These are phyloP conservation scores for Monosporascus sp. DNA, from an alignment of 2,329 filamentous ascomycete species.

Conservation along the genomic window DNA sequence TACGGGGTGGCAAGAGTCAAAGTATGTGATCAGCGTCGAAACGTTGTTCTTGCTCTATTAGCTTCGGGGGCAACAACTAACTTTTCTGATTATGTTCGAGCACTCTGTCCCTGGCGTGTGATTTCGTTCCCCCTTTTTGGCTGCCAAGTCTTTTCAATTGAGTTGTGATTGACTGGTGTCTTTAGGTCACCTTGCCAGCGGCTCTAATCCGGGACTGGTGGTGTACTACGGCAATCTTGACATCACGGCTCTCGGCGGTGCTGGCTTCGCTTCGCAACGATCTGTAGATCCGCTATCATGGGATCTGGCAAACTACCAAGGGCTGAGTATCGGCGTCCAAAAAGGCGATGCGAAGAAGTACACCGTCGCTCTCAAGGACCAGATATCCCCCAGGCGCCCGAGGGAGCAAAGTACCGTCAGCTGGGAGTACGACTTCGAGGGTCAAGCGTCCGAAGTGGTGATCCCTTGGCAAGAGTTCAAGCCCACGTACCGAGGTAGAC, in stretches of 20 bases:
- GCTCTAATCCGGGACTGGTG: conserved; percentile 10
- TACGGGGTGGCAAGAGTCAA: conserved; percentile 66
- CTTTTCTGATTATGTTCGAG: not conserved
- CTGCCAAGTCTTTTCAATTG: not conserved
- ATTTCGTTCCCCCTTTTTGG: not conserved
- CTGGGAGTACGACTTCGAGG: conserved; percentile 67
- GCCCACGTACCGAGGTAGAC: conserved; percentile 67
- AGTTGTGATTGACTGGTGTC: not conserved
- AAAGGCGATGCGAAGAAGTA: conserved; percentile 61
- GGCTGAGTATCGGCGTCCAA: conserved; percentile 50
- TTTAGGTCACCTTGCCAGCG: not conserved
- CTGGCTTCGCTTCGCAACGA: conserved; percentile 76
- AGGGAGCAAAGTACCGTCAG: conserved; percentile 67
- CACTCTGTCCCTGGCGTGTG: not conserved
- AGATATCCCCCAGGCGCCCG: conserved; percentile 49
- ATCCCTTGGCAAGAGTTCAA: conserved; percentile 62
- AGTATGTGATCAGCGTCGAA: conserved; percentile 40
- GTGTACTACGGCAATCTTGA: conserved; percentile 66
- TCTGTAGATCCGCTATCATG: conserved; percentile 56
- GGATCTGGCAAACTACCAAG: conserved; percentile 60
- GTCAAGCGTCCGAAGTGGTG: conserved; percentile 37
- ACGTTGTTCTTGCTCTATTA: not conserved
- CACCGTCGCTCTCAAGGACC: conserved; percentile 71
- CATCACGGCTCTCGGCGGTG: conserved; percentile 68
- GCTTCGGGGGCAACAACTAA: not conserved